phyloP scores from a whole-genome alignment of 495 filamentous ascomycete genomes.

The Platismatia glauca region DNA sequence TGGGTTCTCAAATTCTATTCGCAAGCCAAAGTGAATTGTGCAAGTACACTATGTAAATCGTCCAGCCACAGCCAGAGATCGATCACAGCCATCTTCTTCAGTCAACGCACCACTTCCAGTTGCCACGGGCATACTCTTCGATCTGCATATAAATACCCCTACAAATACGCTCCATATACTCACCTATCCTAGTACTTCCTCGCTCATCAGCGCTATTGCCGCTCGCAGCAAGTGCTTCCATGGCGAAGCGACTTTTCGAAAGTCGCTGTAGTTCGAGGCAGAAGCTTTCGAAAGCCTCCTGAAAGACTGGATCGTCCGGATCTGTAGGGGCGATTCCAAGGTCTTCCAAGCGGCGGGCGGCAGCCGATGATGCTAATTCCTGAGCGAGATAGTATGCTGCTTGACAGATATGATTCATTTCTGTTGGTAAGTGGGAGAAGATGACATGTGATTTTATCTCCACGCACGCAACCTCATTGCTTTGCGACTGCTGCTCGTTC shows the following conservation, averaged over 20 bases:
- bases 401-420: conserved; percentile 8
- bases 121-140: background rate
- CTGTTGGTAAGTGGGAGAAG: background rate
- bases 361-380: conserved; percentile 11
- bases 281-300: background rate
- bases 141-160: background rate
- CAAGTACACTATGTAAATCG: background rate
- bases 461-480: background rate
- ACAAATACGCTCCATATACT: background rate
- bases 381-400: conserved; percentile 12
- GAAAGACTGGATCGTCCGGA: background rate
- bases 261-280: conserved; percentile 7
- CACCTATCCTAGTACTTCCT: background rate
- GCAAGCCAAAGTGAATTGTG: background rate
- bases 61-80: background rate
- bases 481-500: background rate
- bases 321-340: background rate
- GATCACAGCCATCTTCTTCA: background rate
- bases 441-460: background rate
- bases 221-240: conserved; percentile 10
- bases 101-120: background rate
- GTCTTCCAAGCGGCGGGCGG: conserved; percentile 7
- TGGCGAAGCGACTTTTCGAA: conserved; percentile 5
- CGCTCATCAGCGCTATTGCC: conserved; percentile 9
- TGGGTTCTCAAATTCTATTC: too few relatives aligned